Conservation (phyloP, 2,329 filamentous ascomycete species). For the Fusarium poae region DNA sequence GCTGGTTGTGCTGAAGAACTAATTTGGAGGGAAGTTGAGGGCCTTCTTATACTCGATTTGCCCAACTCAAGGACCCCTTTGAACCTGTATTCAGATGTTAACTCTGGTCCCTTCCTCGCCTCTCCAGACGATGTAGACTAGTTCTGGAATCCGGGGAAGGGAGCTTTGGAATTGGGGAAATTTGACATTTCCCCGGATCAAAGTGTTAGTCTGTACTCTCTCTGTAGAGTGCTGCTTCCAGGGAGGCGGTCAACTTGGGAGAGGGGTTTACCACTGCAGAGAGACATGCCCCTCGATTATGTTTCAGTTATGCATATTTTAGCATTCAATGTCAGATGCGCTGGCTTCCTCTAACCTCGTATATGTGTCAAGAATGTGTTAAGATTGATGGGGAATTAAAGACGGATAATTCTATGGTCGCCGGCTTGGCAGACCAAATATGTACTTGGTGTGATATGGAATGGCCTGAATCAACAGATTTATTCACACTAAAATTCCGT, state of each 20-base stretch:
- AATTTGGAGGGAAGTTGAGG: constrained; percentile 9
- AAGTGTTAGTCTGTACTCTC: background rate
- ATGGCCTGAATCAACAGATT: too few relatives aligned
- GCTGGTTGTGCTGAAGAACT: constrained; percentile 39
- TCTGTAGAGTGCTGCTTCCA: background rate
- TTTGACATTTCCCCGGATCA: constrained; percentile 32
- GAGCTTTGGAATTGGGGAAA: constrained; percentile 35
- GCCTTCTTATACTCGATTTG: constrained; percentile 34
- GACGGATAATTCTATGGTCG: background rate
- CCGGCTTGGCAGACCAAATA: background rate
- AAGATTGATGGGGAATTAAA: background rate
- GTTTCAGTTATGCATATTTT: constrained; percentile 14
- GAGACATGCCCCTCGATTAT: constrained; percentile 22
- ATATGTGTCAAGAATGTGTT: constrained; percentile 14
- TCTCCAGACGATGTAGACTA: background rate
- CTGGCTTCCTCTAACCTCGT: background rate
- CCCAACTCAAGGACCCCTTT: background rate
- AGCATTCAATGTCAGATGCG: background rate
- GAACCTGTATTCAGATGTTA: fast-evolving
- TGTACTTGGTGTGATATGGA: background rate
- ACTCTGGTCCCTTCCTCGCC: background rate
- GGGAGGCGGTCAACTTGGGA: background rate
- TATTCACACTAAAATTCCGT: background rate
- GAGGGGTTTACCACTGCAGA: background rate
- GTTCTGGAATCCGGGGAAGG: constrained; percentile 15